Conservation (phyloP, 768 basidiomycete species). For the Rhodosporidiobolus odoratus region DNA sequence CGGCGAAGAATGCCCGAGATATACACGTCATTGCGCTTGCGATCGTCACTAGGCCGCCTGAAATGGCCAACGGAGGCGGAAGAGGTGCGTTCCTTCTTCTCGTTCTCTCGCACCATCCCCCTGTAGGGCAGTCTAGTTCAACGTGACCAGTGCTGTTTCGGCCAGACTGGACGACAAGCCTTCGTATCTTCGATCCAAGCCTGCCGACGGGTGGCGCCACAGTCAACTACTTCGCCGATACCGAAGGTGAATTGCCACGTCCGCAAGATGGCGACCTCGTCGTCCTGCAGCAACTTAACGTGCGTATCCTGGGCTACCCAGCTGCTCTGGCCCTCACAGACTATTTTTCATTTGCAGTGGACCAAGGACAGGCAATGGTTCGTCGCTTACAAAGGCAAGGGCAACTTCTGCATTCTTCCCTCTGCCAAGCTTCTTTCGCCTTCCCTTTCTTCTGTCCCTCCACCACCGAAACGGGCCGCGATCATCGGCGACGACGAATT, state of each 20-base stretch:
- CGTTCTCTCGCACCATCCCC: not conserved
- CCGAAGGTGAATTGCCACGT: not conserved
- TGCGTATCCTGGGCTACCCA: not conserved
- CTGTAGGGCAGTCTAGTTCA: not conserved
- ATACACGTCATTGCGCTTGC: too few species aligned
- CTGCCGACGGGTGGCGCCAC: too few species aligned
- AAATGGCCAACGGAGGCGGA: too few species aligned
- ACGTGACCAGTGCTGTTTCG: too few species aligned
- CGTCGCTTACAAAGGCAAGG: not conserved
- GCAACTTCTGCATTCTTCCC: constrained; percentile 11
- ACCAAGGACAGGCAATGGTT: constrained; percentile 1
- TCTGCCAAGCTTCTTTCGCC: not conserved
- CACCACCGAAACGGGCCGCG: not conserved
- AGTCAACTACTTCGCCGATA: too few species aligned
- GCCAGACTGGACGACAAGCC: not conserved
- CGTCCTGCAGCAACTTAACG: constrained; percentile 13
- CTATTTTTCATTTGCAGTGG: not conserved
- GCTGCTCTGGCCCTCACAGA: not conserved
- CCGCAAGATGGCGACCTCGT: constrained; percentile 19
- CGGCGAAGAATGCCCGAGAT: too few species aligned
- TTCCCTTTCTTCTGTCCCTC: not conserved
- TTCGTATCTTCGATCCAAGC: too few species aligned
- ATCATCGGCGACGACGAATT: not conserved
- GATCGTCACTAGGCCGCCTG: too few species aligned
- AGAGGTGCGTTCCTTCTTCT: not conserved